phyloP scores from a whole-genome alignment of 306 rosid species.

The Castanea sativa region DNA sequence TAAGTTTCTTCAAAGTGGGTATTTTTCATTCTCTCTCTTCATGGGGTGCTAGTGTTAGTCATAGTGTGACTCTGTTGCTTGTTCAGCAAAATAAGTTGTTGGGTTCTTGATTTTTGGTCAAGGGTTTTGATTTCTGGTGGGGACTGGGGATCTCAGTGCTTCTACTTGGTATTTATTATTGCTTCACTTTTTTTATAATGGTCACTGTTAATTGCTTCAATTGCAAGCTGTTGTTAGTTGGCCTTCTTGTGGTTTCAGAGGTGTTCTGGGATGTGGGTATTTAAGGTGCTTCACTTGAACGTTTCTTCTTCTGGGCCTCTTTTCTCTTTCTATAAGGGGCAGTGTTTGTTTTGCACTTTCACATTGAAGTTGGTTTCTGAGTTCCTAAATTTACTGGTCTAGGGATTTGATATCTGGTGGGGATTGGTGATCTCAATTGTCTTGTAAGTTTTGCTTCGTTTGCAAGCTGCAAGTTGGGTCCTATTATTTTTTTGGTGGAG shows the following conservation, averaged over 20 bases:
- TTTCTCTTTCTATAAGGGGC: conserved; percentile 26
- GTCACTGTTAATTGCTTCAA: conserved; percentile 50
- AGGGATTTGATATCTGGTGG: conserved; percentile 49
- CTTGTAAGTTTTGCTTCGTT: conserved; percentile 36
- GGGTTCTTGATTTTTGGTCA: conserved; percentile 36
- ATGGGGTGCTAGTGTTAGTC: not conserved
- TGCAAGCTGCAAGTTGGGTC: conserved; percentile 37
- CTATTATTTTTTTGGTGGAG: not conserved
- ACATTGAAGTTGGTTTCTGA: conserved; percentile 25
- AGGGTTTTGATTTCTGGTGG: conserved; percentile 43
- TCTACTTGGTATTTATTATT: conserved; percentile 35
- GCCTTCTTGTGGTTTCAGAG: conserved; percentile 36
- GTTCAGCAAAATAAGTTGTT: conserved; percentile 21
- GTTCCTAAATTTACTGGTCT: conserved; percentile 37
- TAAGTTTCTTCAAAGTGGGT: conserved; percentile 2
- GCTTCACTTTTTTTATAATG: conserved; percentile 39
- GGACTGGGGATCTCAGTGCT: conserved; percentile 44
- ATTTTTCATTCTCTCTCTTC: not conserved
- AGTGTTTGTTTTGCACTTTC: conserved; percentile 19
- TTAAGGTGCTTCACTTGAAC: not conserved
- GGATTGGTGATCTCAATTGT: conserved; percentile 37
- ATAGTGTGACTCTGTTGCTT: not conserved
- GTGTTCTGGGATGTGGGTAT: conserved; percentile 42
- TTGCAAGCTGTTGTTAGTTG: conserved; percentile 55
- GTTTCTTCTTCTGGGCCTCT: conserved; percentile 34